These are phyloP conservation scores for Gracilaria vermiculophylla DNA, from an alignment of 23 red algal species.

Conservation along the genomic window DNA sequence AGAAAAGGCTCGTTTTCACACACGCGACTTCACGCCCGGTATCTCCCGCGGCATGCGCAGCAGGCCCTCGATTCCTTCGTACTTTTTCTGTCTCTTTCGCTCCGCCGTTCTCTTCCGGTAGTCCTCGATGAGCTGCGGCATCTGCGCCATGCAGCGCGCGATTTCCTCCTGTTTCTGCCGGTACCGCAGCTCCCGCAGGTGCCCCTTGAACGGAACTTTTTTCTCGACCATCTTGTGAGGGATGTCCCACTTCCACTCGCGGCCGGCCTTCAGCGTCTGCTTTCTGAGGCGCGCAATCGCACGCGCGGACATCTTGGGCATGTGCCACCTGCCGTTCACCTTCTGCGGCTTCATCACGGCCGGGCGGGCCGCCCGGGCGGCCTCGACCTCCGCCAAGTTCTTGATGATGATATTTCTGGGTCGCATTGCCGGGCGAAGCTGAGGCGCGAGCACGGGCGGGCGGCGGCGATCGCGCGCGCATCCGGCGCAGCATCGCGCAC, in stretches of 20 bases:
- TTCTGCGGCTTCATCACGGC: slow-evolving; percentile 56
- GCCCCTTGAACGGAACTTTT: slow-evolving; percentile 73
- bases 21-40: not conserved
- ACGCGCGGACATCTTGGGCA: slow-evolving; percentile 38
- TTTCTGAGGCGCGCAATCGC: slow-evolving; percentile 43
- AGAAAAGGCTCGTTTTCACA: slow-evolving; percentile 7
- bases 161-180: slow-evolving; percentile 59
- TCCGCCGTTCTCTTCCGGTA: slow-evolving; percentile 36
- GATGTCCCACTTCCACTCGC: slow-evolving; percentile 70
- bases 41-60: not conserved
- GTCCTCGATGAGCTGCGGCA: slow-evolving; percentile 71
- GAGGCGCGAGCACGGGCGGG: too few species aligned
- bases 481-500: too few species aligned
- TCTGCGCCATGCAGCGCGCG: slow-evolving; percentile 62
- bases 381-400: slow-evolving; percentile 47
- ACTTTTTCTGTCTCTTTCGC: not conserved
- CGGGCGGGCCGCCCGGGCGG: slow-evolving; percentile 45
- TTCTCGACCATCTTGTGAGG: slow-evolving; percentile 76
- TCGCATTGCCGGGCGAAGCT: not conserved
- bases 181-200: slow-evolving; percentile 53
- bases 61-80: not conserved
- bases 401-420: slow-evolving; percentile 61
- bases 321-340: slow-evolving; percentile 49
- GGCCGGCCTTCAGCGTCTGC: slow-evolving; percentile 18
- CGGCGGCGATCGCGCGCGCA: too few species aligned